Evolutionary conservation across 345 rosid species (phyloP).

Genomic region (Schrenkiella parvula): DNA sequence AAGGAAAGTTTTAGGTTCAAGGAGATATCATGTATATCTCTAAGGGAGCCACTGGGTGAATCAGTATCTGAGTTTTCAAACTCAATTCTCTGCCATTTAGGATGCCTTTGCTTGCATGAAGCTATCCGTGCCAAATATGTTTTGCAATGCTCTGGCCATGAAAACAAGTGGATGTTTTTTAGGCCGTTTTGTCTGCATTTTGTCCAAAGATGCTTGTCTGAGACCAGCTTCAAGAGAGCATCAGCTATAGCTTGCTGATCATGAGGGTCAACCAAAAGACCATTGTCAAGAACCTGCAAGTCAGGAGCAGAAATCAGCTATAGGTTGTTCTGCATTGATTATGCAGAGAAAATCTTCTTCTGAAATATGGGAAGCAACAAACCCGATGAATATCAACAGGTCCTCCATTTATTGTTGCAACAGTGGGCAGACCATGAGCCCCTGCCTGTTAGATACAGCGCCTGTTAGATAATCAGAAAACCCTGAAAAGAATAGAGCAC

Average conservation of each 20-base stretch:
- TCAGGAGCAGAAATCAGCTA: neutral
- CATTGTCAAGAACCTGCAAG: constrained; percentile 70
- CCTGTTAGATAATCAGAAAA: neutral
- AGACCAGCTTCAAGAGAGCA: constrained; percentile 70
- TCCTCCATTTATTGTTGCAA: constrained; percentile 88
- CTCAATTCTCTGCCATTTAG: constrained; percentile 62
- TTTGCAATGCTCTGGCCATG: constrained; percentile 82
- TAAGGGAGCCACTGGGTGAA: constrained; percentile 65
- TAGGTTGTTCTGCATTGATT: neutral
- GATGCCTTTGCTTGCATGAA: constrained; percentile 66
- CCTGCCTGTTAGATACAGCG: constrained; percentile 57
- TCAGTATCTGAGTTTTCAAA: constrained; percentile 43
- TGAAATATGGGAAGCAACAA: neutral
- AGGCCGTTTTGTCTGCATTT: constrained; percentile 72
- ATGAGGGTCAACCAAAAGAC: constrained; percentile 77
- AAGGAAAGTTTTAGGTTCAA: constrained; percentile 58
- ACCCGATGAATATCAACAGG: constrained; percentile 85
- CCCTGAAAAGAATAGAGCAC: neutral
- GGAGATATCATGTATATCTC: constrained; percentile 64
- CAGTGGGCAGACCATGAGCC: constrained; percentile 84
- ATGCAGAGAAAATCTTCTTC: neutral
- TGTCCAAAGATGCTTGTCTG: constrained; percentile 72
- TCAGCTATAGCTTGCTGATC: constrained; percentile 62
- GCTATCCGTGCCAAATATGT: constrained; percentile 57
- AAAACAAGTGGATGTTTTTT: constrained; percentile 58